Percentiles rank a stretch among this genome's conserved stretches.
Evolutionary conservation across 73 alveolate genomes (phyloP).

Genomic region (Stentor roeselii): DNA sequence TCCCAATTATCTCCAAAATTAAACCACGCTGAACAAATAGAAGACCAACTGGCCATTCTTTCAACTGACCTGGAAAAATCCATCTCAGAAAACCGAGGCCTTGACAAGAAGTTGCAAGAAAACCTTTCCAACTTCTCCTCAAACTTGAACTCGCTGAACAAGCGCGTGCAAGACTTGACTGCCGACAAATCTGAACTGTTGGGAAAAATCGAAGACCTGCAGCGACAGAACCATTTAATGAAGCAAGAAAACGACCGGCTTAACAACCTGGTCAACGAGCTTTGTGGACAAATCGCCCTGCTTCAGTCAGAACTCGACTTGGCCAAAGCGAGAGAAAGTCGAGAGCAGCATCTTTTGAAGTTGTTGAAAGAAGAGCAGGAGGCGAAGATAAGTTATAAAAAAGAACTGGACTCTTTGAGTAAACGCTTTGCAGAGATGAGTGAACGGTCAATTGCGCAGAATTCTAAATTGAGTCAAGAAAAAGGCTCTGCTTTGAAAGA

Average conservation of each 20-base stretch:
- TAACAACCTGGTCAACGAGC: background rate
- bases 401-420: background rate
- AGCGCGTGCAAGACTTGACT: background rate
- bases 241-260: conserved; percentile 16
- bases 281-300: background rate
- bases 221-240: background rate
- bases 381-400: background rate
- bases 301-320: background rate
- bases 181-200: background rate
- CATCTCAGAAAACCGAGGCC: background rate
- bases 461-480: background rate
- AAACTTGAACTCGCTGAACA: background rate
- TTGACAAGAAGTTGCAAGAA: background rate
- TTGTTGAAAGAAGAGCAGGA: background rate
- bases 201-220: background rate
- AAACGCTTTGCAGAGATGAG: background rate
- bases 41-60: background rate
- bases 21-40: background rate
- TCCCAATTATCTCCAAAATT: background rate
- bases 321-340: background rate
- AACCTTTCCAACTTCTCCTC: background rate
- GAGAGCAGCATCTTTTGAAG: background rate
- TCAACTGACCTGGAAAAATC: background rate
- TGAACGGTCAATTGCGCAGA: background rate
- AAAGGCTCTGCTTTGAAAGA: too few species aligned